Percentiles rank a stretch among this genome's conserved stretches.
phyloP scores from a whole-genome alignment of 345 rosid species.

The Ceriops tagal region DNA sequence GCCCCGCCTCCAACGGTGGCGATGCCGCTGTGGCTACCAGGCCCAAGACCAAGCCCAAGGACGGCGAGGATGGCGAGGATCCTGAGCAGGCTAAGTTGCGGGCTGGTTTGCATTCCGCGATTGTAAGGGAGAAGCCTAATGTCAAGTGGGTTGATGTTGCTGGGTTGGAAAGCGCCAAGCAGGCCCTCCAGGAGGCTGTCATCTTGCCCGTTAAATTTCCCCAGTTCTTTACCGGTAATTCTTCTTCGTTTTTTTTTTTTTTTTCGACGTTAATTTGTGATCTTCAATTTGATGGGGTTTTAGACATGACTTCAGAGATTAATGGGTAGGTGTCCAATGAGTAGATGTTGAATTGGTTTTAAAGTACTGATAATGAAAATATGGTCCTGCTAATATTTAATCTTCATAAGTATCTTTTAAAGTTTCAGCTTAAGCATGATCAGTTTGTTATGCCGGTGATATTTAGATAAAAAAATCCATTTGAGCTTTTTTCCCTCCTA shows the following conservation, averaged over 20 bases:
- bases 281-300: background rate
- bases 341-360: background rate
- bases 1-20: slow-evolving; percentile 67
- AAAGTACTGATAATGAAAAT: too few species aligned
- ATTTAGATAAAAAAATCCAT: too few species aligned
- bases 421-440: too few species aligned
- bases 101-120: slow-evolving; percentile 79
- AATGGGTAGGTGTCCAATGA: background rate
- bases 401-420: too few species aligned
- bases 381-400: too few species aligned
- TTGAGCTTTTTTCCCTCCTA: too few species aligned
- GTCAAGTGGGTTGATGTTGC: slow-evolving; percentile 93
- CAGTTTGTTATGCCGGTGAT: too few species aligned
- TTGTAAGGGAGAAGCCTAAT: slow-evolving; percentile 82
- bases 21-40: slow-evolving; percentile 71
- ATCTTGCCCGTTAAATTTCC: slow-evolving; percentile 92
- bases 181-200: slow-evolving; percentile 88
- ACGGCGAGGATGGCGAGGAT: slow-evolving; percentile 82
- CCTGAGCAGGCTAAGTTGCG: slow-evolving; percentile 75
- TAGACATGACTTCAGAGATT: background rate
- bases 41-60: slow-evolving; percentile 75
- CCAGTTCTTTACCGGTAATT: slow-evolving; percentile 83
- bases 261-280: background rate
- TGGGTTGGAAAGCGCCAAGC: slow-evolving; percentile 91
- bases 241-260: background rate